Evolutionary conservation across 805 yeast genomes (phyloP).

Genomic region (Yamadazyma akitaensis): DNA sequence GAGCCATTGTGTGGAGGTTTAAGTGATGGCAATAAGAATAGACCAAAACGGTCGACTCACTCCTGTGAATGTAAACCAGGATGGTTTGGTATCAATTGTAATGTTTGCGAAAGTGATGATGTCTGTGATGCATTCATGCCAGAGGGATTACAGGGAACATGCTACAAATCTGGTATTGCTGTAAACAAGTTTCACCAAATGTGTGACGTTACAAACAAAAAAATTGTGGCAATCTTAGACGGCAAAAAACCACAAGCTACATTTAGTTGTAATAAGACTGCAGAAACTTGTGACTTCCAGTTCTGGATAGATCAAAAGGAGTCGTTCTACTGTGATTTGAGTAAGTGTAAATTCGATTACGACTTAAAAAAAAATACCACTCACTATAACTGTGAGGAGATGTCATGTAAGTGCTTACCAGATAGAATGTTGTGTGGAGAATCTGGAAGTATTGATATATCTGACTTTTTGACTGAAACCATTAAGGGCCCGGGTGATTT

Average conservation of each 20-base stretch:
- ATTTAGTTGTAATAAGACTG: constrained; percentile 74
- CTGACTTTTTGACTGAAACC: constrained; percentile 87
- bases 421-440: constrained; percentile 93
- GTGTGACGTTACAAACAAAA: constrained; percentile 91
- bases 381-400: constrained; percentile 71
- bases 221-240: constrained; percentile 73
- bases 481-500: constrained; percentile 93
- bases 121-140: constrained; percentile 90
- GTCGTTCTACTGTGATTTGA: constrained; percentile 84
- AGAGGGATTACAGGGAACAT: constrained; percentile 78
- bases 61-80: constrained; percentile 77
- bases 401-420: constrained; percentile 87
- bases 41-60: constrained; percentile 62
- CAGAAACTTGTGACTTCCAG: constrained; percentile 76
- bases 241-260: constrained; percentile 91
- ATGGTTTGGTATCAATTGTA: constrained; percentile 95
- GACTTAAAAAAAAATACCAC: constrained; percentile 64
- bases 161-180: constrained; percentile 80
- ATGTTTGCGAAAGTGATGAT: constrained; percentile 67
- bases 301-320: constrained; percentile 93
- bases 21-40: constrained; percentile 51
- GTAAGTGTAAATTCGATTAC: constrained; percentile 66
- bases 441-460: constrained; percentile 88
- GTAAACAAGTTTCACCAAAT: constrained; percentile 81
- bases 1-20: constrained; percentile 85